These are phyloP conservation scores for Plectranthus barbatus DNA, from an alignment of 257 asterid species.

Conservation along the genomic window DNA sequence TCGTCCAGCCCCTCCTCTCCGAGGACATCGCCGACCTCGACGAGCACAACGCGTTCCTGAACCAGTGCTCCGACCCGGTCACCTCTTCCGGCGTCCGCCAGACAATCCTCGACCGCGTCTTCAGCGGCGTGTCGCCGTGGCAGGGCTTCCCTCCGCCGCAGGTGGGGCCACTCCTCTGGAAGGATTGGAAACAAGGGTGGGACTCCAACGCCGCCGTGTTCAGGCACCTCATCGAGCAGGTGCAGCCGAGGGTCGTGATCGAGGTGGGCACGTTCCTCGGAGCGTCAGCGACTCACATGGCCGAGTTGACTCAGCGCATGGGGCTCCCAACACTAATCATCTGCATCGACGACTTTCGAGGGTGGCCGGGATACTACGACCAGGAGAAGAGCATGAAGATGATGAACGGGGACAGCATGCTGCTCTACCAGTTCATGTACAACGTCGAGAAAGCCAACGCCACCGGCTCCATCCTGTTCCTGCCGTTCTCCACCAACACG, in stretches of 20 bases:
- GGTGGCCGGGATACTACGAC: slow-evolving; percentile 57
- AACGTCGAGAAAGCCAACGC: slow-evolving; percentile 39
- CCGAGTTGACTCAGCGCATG: slow-evolving; percentile 24
- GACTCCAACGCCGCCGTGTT: slow-evolving; percentile 56
- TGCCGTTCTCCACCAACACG: slow-evolving; percentile 48
- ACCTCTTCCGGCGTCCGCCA: slow-evolving; percentile 4
- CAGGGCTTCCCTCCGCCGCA: slow-evolving; percentile 44
- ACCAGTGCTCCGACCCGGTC: background rate
- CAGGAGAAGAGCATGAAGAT: no score
- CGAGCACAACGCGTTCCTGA: background rate
- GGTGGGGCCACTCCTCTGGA: slow-evolving; percentile 20
- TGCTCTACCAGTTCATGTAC: slow-evolving; percentile 58
- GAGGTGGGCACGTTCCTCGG: slow-evolving; percentile 65
- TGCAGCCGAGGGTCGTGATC: slow-evolving; percentile 38
- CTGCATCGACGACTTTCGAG: slow-evolving; percentile 62
- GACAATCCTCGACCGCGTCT: slow-evolving; percentile 37
- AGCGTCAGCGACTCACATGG: slow-evolving; percentile 63
- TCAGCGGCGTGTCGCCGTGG: slow-evolving; percentile 53
- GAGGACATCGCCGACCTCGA: background rate
- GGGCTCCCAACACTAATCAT: slow-evolving; percentile 36
- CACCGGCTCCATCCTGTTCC: slow-evolving; percentile 13
- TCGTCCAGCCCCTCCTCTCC: background rate
- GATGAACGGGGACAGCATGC: slow-evolving; percentile 47
- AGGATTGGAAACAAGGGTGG: slow-evolving; percentile 43
- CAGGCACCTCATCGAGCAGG: slow-evolving; percentile 35